phyloP scores from a whole-genome alignment of 2,329 filamentous ascomycete species.

The Thielaviopsis euricoi region DNA sequence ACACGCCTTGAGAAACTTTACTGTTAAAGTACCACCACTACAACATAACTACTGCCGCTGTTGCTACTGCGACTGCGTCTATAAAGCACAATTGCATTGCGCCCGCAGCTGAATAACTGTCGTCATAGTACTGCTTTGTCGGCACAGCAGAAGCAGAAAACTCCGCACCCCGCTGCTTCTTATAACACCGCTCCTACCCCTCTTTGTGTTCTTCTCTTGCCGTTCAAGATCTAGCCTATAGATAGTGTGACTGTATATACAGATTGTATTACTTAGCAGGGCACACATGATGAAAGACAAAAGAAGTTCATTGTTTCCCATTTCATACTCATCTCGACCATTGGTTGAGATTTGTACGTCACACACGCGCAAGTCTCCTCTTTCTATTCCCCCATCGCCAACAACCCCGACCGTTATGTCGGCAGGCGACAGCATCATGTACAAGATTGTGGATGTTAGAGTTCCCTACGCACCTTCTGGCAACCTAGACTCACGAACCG shows the following conservation, averaged over 20 bases:
- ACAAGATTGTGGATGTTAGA: conserved; percentile 6
- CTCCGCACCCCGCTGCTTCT: neutral
- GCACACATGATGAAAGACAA: neutral
- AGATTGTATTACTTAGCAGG: too few species aligned
- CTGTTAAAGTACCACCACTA: too few species aligned
- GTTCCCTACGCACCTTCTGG: neutral
- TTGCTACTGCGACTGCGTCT: too few species aligned
- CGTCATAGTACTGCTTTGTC: neutral
- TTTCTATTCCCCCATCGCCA: neutral
- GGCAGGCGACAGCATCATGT: neutral
- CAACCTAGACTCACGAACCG: neutral
- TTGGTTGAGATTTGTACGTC: neutral
- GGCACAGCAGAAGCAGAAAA: neutral
- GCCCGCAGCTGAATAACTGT: neutral
- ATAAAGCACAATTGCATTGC: too few species aligned
- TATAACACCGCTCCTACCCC: neutral
- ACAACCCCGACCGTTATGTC: neutral
- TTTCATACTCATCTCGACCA: neutral
- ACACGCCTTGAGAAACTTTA: too few species aligned
- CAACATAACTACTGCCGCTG: too few species aligned
- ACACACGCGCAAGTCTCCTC: neutral
- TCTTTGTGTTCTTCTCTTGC: neutral
- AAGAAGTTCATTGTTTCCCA: neutral
- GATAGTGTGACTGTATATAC: too few species aligned
- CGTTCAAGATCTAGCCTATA: neutral